Evolutionary conservation across 352 stramenopile species (phyloP).

Genomic region (Phytopythium boreale): DNA sequence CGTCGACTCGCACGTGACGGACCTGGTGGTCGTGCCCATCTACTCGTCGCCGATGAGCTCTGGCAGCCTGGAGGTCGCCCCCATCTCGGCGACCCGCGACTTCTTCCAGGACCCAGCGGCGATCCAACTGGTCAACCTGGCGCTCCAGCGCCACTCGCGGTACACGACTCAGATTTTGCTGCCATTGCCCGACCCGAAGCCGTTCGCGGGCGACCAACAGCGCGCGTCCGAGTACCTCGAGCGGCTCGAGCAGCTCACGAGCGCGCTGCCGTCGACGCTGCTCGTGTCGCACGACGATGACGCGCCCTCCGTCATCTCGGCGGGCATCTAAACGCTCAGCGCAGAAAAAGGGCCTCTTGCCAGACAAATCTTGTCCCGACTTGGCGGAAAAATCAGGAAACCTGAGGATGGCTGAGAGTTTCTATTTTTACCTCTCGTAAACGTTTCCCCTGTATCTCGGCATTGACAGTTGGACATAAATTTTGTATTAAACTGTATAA

Average conservation of each 20-base stretch:
- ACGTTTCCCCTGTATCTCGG: neutral
- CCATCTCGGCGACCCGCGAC: slow-evolving; percentile 8
- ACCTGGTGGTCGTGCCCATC: slow-evolving; percentile 41
- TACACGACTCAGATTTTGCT: slow-evolving; percentile 39
- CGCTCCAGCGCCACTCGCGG: slow-evolving; percentile 40
- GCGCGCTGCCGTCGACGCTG: slow-evolving; percentile 45
- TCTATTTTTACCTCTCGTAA: neutral
- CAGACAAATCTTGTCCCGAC: neutral
- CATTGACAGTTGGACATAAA: neutral
- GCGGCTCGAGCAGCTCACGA: slow-evolving; percentile 37
- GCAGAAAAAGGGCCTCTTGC: neutral
- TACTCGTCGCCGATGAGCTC: slow-evolving; percentile 15
- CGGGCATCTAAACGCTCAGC: slow-evolving; percentile 26
- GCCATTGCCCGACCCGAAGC: slow-evolving; percentile 33
- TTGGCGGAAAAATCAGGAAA: neutral
- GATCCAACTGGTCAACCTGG: slow-evolving; percentile 42
- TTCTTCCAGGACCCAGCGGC: slow-evolving; percentile 16
- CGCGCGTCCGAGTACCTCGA: slow-evolving; percentile 18
- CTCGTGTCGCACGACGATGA: slow-evolving; percentile 52
- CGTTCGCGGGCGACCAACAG: neutral
- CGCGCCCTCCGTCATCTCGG: slow-evolving; percentile 32
- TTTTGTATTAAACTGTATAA: too few relatives aligned
- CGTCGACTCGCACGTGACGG: slow-evolving; percentile 31
- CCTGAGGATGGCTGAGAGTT: too few relatives aligned
- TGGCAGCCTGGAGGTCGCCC: slow-evolving; percentile 30